phyloP scores from a whole-genome alignment of 768 basidiomycete species.

The Glaciozyma martinii region DNA sequence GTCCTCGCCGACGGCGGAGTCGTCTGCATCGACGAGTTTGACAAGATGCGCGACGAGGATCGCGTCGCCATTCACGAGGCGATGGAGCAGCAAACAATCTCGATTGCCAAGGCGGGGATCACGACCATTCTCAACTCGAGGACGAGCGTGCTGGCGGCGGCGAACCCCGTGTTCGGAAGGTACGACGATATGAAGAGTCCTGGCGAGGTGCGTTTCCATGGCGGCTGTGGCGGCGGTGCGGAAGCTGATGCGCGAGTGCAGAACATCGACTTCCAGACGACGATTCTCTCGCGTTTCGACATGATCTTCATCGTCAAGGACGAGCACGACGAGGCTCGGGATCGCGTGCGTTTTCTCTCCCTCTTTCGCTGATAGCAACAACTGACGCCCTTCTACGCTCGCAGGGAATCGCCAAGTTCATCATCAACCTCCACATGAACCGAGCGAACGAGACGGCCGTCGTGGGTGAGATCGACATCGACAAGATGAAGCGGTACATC shows the following conservation, averaged over 20 bases:
- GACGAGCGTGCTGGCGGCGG: conserved; percentile 91
- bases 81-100: conserved; percentile 99
- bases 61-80: conserved; percentile 98
- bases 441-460: conserved; percentile 55
- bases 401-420: conserved; percentile 89
- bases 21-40: conserved; percentile 98
- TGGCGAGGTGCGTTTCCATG: conserved; percentile 57
- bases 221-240: background rate
- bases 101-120: conserved; percentile 97
- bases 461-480: conserved; percentile 83
- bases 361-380: background rate
- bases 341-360: conserved; percentile 52
- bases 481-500: conserved; percentile 97
- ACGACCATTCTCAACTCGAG: conserved; percentile 94
- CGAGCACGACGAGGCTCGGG: conserved; percentile 86
- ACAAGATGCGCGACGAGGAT: conserved; percentile 99
- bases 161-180: conserved; percentile 94
- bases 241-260: conserved; percentile 26
- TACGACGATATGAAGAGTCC: conserved; percentile 96
- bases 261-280: conserved; percentile 98
- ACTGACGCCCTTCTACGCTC: conserved; percentile 2
- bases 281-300: conserved; percentile 94
- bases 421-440: conserved; percentile 99
- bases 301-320: conserved; percentile 96
- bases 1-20: conserved; percentile 96